Conservation (phyloP, 345 rosid genomes). For the Diplotaxis tenuifolia region DNA sequence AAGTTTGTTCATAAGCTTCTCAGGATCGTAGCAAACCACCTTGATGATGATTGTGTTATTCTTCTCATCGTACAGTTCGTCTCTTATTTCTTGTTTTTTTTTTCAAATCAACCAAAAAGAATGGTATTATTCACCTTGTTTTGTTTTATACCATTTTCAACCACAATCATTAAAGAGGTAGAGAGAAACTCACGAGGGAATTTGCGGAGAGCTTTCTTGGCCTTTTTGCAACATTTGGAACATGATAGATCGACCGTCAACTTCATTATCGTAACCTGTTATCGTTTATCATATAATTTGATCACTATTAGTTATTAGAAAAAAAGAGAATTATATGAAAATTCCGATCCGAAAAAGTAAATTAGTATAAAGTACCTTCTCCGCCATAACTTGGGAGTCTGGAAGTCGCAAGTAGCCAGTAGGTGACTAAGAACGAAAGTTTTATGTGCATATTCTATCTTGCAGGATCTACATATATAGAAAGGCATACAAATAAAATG, state of each 20-base stretch:
- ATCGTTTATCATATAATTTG: slow-evolving; percentile 2
- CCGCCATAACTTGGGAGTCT: slow-evolving; percentile 28
- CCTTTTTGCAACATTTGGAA: slow-evolving; percentile 58
- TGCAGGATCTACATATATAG: slow-evolving; percentile 4
- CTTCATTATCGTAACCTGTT: slow-evolving; percentile 57
- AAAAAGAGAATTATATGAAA: neutral
- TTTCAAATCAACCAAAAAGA: neutral
- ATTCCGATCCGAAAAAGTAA: neutral
- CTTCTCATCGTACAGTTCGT: slow-evolving; percentile 67
- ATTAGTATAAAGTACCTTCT: slow-evolving; percentile 20
- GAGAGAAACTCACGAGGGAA: slow-evolving; percentile 59
- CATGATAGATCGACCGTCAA: slow-evolving; percentile 69
- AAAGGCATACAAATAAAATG: neutral
- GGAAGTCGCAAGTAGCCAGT: neutral
- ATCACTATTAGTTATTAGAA: slow-evolving; percentile 9
- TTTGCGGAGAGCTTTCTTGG: slow-evolving; percentile 56
- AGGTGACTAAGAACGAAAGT: neutral
- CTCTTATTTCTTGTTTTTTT: slow-evolving; percentile 44
- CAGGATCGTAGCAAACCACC: slow-evolving; percentile 71
- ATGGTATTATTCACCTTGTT: neutral
- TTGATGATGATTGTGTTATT: slow-evolving; percentile 56
- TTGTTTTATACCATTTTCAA: neutral
- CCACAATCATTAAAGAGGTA: neutral
- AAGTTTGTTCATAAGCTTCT: slow-evolving; percentile 54
- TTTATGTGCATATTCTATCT: neutral